Evolutionary conservation across 805 yeast genomes (phyloP).

Genomic region (Saccharomycopsis guyanensis): DNA sequence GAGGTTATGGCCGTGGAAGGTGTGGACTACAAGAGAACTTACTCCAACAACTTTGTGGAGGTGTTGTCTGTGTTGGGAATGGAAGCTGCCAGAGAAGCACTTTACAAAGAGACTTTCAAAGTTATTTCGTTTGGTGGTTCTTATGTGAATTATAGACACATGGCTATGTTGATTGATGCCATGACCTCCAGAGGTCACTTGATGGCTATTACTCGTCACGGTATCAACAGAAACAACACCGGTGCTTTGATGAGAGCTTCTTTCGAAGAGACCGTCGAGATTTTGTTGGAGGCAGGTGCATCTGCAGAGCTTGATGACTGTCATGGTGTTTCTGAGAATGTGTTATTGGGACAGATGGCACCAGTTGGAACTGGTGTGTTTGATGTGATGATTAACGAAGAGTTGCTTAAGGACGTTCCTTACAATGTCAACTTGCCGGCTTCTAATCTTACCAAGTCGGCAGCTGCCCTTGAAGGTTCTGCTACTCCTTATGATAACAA

Average conservation of each 20-base stretch:
- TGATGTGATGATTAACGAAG: slow-evolving; percentile 91
- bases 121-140: slow-evolving; percentile 99
- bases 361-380: slow-evolving; percentile 98
- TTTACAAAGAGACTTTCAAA: slow-evolving; percentile 89
- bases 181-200: slow-evolving; percentile 98
- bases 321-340: slow-evolving; percentile 97
- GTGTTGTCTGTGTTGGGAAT: slow-evolving; percentile 92
- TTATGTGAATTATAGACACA: slow-evolving; percentile 95
- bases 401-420: slow-evolving; percentile 61
- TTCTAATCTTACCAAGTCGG: slow-evolving; percentile 31
- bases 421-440: slow-evolving; percentile 35
- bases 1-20: slow-evolving; percentile 95
- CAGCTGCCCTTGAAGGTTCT: slow-evolving; percentile 62
- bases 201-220: slow-evolving; percentile 99
- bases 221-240: slow-evolving; percentile 96
- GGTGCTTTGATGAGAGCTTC: slow-evolving; percentile 99
- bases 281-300: slow-evolving; percentile 95
- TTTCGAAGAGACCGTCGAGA: slow-evolving; percentile 98
- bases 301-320: slow-evolving; percentile 97
- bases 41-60: slow-evolving; percentile 95
- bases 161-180: slow-evolving; percentile 95
- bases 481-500: slow-evolving; percentile 84
- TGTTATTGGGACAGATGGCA: slow-evolving; percentile 95
- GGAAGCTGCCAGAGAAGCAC: slow-evolving; percentile 94
- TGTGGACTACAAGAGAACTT: slow-evolving; percentile 83